Evolutionary conservation across 225 moss, liverwort and hornwort species (phyloP).

Genomic region (Ulota crispa): DNA sequence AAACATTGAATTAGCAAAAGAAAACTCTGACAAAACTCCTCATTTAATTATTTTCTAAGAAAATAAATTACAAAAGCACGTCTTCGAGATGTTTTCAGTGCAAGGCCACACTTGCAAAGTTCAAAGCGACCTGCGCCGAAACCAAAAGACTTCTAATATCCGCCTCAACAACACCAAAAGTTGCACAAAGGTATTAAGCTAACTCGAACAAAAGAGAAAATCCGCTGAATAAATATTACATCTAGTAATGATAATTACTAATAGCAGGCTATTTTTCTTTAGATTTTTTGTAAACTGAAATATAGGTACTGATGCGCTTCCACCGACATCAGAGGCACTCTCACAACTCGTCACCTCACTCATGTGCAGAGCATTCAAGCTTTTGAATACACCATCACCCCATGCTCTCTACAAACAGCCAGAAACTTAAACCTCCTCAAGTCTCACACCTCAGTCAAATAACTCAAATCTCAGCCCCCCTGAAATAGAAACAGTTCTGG

Average conservation of each 20-base stretch:
- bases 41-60: not conserved
- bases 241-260: conserved; percentile 25
- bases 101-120: conserved; percentile 24
- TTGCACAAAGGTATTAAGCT: conserved; percentile 22
- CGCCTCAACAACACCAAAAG: conserved; percentile 35
- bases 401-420: conserved; percentile 21
- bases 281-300: not conserved
- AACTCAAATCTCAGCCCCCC: conserved; percentile 30
- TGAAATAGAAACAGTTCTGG: conserved; percentile 10
- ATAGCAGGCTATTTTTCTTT: conserved; percentile 3
- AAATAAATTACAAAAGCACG: conserved; percentile 39
- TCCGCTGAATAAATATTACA: conserved; percentile 38
- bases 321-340: conserved; percentile 8
- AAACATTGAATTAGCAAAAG: not conserved
- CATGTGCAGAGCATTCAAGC: conserved; percentile 20
- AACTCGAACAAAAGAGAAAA: conserved; percentile 18
- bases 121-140: conserved; percentile 5
- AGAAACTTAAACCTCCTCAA: conserved; percentile 3
- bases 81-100: conserved; percentile 17
- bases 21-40: not conserved
- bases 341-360: conserved; percentile 13
- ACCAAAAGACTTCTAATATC: conserved; percentile 17
- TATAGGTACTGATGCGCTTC: conserved; percentile 3
- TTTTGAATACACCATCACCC: conserved; percentile 11
- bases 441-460: conserved; percentile 8